phyloP scores from a whole-genome alignment of 2,329 filamentous ascomycete genomes.

The Pseudogymnoascus sp. region DNA sequence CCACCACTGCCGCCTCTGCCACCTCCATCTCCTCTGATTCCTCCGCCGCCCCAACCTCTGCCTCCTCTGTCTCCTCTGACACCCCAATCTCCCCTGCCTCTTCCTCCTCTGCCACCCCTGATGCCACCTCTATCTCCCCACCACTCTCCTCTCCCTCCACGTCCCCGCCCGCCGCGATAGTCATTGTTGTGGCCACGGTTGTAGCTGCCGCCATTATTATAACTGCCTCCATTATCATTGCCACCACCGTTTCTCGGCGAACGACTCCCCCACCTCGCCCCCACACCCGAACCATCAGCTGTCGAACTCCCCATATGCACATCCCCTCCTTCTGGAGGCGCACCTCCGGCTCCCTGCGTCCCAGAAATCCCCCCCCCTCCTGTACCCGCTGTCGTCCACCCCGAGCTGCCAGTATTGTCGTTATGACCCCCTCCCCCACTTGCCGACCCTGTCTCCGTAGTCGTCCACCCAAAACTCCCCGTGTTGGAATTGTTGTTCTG shows the following conservation, averaged over 20 bases:
- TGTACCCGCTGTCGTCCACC: background rate
- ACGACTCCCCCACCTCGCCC: background rate
- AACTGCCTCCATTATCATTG: background rate
- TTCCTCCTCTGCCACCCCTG: background rate
- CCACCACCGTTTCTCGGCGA: background rate
- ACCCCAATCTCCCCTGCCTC: background rate
- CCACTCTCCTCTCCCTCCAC: background rate
- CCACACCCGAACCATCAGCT: background rate
- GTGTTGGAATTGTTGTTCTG: background rate
- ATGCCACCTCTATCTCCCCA: background rate
- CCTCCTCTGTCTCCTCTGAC: background rate
- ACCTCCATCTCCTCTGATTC: background rate
- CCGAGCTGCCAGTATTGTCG: background rate
- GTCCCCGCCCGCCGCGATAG: background rate
- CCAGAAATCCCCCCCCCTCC: background rate
- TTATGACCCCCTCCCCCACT: background rate
- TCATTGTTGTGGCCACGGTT: background rate
- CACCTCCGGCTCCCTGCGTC: background rate
- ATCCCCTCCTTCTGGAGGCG: background rate
- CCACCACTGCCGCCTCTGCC: background rate
- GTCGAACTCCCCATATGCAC: background rate
- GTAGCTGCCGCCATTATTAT: background rate
- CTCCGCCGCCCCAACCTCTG: background rate
- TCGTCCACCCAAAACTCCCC: background rate
- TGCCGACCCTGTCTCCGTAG: background rate